Conservation (phyloP, 129 eudicot species). For the Artemisia tridentata region DNA sequence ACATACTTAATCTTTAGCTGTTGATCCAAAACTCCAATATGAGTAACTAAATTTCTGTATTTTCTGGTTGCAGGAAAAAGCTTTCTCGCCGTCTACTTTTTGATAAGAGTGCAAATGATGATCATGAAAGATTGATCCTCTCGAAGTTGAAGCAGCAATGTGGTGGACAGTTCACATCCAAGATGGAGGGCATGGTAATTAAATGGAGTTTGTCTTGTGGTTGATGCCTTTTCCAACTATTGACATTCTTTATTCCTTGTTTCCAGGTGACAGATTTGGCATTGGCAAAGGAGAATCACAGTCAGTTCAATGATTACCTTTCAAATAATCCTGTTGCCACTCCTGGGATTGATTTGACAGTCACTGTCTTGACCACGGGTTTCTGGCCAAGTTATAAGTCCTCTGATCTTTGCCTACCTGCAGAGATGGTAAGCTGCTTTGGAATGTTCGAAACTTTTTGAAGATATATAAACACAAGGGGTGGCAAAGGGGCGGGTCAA, state of each 20-base stretch:
- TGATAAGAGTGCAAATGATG: slow-evolving; percentile 85
- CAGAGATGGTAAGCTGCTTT: slow-evolving; percentile 64
- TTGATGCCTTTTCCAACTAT: not conserved
- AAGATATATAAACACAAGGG: too few relatives aligned
- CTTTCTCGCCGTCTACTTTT: slow-evolving; percentile 82
- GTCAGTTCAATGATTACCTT: slow-evolving; percentile 51
- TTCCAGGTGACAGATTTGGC: slow-evolving; percentile 49
- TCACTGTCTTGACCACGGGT: slow-evolving; percentile 78
- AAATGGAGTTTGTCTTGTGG: slow-evolving; percentile 1
- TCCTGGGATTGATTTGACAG: slow-evolving; percentile 77
- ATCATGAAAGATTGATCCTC: slow-evolving; percentile 75
- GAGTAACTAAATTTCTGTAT: not conserved
- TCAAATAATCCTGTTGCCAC: slow-evolving; percentile 25
- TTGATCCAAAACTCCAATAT: not conserved
- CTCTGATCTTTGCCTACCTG: slow-evolving; percentile 72
- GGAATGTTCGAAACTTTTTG: not conserved
- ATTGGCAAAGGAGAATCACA: slow-evolving; percentile 23
- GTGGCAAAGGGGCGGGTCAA: too few relatives aligned
- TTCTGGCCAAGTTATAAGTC: slow-evolving; percentile 35
- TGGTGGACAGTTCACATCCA: slow-evolving; percentile 91
- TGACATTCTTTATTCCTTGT: too few relatives aligned
- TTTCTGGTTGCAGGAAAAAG: slow-evolving; percentile 48
- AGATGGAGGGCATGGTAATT: slow-evolving; percentile 94
- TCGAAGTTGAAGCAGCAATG: slow-evolving; percentile 85
- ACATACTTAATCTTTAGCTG: not conserved